Evolutionary conservation across 176 grass and related monocot genomes (phyloP).

Genomic region (Miscanthus lutarioriparius): DNA sequence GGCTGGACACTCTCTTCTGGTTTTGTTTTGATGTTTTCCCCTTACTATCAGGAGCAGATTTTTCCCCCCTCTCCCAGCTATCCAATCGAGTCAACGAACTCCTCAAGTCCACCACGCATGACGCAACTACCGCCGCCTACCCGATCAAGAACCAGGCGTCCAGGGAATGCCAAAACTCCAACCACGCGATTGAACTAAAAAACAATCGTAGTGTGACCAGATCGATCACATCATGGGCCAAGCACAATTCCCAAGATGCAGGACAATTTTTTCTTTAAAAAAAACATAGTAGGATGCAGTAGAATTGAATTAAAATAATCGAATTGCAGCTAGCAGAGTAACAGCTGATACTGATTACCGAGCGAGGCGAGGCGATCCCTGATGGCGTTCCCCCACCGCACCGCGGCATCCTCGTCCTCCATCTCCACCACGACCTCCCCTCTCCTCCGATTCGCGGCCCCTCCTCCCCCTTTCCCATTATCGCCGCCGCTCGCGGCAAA

Average conservation of each 20-base stretch:
- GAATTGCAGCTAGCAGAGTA: slow-evolving; percentile 23
- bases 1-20: background rate
- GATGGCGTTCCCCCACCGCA: slow-evolving; percentile 60
- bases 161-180: background rate
- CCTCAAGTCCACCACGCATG: background rate
- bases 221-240: background rate
- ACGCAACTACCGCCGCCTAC: slow-evolving; percentile 18
- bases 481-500: slow-evolving; percentile 26
- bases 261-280: background rate
- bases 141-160: background rate
- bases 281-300: background rate
- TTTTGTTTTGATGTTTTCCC: background rate
- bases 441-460: slow-evolving; percentile 31
- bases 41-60: background rate
- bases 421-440: slow-evolving; percentile 66
- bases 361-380: slow-evolving; percentile 53
- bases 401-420: slow-evolving; percentile 52
- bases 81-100: slow-evolving; percentile 37
- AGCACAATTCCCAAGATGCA: background rate
- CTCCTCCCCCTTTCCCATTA: slow-evolving; percentile 10
- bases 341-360: slow-evolving; percentile 45
- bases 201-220: background rate
- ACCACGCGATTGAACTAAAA: slow-evolving; percentile 7
- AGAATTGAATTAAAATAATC: slow-evolving; percentile 4
- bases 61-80: background rate